Conservation (phyloP, 2,329 filamentous ascomycete species). For the Fusarium hainanense region DNA sequence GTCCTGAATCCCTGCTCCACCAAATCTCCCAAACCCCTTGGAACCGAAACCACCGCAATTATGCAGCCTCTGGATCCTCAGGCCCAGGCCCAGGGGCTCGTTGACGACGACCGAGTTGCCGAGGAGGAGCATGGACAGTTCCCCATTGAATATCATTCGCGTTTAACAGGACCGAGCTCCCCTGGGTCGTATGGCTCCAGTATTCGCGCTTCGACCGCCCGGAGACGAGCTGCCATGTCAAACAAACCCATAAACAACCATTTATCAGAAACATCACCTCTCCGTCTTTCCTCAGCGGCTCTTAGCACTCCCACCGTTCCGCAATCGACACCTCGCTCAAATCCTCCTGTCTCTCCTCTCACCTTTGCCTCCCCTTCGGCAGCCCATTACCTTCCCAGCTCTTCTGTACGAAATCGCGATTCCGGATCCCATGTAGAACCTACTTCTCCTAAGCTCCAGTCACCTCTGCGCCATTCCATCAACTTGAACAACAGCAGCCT, state of each 20-base stretch:
- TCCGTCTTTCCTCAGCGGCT: slow-evolving; percentile 31
- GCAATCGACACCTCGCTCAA: slow-evolving; percentile 24
- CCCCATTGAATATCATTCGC: slow-evolving; percentile 41
- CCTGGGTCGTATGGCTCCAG: slow-evolving; percentile 37
- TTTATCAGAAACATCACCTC: slow-evolving; percentile 37
- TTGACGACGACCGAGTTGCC: slow-evolving; percentile 30
- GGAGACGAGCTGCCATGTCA: slow-evolving; percentile 32
- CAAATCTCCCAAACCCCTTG: slow-evolving; percentile 42
- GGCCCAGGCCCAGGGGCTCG: slow-evolving; percentile 26
- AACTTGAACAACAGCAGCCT: slow-evolving; percentile 39
- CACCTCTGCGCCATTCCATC: slow-evolving; percentile 48
- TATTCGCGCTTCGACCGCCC: slow-evolving; percentile 33
- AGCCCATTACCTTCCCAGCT: slow-evolving; percentile 31
- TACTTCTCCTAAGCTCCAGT: slow-evolving; percentile 47
- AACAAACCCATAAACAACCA: slow-evolving; percentile 33
- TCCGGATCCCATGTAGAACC: slow-evolving; percentile 43
- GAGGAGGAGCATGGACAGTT: slow-evolving; percentile 33
- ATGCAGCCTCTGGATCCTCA: slow-evolving; percentile 46
- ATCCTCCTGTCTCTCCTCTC: slow-evolving; percentile 17
- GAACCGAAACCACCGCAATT: slow-evolving; percentile 45
- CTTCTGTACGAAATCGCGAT: slow-evolving; percentile 40
- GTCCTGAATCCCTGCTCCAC: slow-evolving; percentile 37
- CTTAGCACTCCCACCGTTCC: slow-evolving; percentile 27
- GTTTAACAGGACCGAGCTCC: slow-evolving; percentile 33
- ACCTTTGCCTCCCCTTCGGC: slow-evolving; percentile 32